These are phyloP conservation scores for Solanum raphanifolium DNA, from an alignment of 257 asterid genomes.

Conservation along the genomic window DNA sequence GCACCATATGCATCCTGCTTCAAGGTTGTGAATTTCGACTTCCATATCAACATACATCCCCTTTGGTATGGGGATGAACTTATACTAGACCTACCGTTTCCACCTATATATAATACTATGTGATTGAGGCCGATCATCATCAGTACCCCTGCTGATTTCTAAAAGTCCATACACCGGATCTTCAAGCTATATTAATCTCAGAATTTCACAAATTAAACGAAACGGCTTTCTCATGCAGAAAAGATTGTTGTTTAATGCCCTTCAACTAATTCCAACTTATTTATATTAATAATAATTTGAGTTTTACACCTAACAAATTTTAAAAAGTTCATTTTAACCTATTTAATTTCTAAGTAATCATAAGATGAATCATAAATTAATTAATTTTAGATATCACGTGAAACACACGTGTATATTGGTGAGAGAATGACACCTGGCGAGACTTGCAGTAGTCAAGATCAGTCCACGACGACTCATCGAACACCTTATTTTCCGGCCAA, in stretches of 20 bases:
- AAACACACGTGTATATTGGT: neutral
- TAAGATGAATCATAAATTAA: neutral
- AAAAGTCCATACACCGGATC: too few species aligned
- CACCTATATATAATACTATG: conserved; percentile 17
- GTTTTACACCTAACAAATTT: too few species aligned
- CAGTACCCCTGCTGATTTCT: conserved; percentile 17
- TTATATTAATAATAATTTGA: too few species aligned
- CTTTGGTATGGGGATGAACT: conserved; percentile 38
- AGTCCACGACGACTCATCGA: conserved; percentile 83
- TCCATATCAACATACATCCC: conserved; percentile 62
- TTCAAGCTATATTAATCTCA: too few species aligned
- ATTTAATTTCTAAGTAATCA: neutral
- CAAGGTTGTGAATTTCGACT: conserved; percentile 73
- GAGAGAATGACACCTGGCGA: conserved; percentile 42
- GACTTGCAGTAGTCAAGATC: conserved; percentile 69
- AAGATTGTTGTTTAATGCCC: too few species aligned
- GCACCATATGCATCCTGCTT: conserved; percentile 97
- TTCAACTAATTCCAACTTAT: too few species aligned
- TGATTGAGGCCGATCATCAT: conserved; percentile 44
- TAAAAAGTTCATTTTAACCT: too few species aligned
- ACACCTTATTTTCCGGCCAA: conserved; percentile 47
- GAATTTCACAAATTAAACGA: too few species aligned
- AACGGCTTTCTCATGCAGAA: too few species aligned
- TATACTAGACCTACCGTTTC: conserved; percentile 42
- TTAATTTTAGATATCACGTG: neutral